Percentiles rank a stretch among this genome's conserved stretches.
Conservation (phyloP, 1,139 yeast species). For the Yamadazyma mexicana region DNA sequence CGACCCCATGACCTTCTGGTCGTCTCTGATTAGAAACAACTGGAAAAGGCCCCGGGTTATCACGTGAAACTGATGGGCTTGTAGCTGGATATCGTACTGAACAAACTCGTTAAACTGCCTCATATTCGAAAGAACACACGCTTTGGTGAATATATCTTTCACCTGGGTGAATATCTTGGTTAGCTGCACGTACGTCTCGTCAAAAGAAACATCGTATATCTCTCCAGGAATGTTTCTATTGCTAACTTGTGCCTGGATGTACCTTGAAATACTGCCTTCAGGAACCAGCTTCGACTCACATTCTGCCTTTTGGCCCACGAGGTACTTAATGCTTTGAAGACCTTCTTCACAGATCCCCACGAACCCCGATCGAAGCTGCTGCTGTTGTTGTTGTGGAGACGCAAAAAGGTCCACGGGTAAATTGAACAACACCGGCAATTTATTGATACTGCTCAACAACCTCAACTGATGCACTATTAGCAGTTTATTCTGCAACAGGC, state of each 20-base stretch:
- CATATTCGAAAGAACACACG: constrained; percentile 23
- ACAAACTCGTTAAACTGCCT: constrained; percentile 39
- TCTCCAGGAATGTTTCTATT: constrained; percentile 60
- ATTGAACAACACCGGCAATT: constrained; percentile 27
- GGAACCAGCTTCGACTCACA: constrained; percentile 20
- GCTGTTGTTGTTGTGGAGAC: constrained; percentile 2
- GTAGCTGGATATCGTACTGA: constrained; percentile 29
- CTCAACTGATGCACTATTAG: constrained; percentile 27
- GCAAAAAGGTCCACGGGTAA: constrained; percentile 23
- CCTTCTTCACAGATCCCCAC: constrained; percentile 20
- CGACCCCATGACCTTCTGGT: constrained; percentile 49
- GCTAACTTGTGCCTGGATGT: constrained; percentile 54
- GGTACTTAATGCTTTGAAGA: constrained; percentile 12
- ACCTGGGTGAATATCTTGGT: constrained; percentile 36
- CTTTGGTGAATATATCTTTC: constrained; percentile 20
- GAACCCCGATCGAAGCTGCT: constrained; percentile 7
- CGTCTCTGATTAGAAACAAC: constrained; percentile 59
- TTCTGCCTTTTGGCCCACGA: constrained; percentile 8
- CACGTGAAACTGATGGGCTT: constrained; percentile 40
- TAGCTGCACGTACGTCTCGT: constrained; percentile 32
- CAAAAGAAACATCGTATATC: constrained; percentile 25
- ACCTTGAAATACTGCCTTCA: constrained; percentile 39
- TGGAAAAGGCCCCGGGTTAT: constrained; percentile 64
- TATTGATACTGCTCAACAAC: constrained; percentile 26
- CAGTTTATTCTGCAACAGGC: constrained; percentile 11